These are phyloP conservation scores for Hanseniaspora gamundiae DNA, from an alignment of 1,139 yeast species.

Conservation along the genomic window DNA sequence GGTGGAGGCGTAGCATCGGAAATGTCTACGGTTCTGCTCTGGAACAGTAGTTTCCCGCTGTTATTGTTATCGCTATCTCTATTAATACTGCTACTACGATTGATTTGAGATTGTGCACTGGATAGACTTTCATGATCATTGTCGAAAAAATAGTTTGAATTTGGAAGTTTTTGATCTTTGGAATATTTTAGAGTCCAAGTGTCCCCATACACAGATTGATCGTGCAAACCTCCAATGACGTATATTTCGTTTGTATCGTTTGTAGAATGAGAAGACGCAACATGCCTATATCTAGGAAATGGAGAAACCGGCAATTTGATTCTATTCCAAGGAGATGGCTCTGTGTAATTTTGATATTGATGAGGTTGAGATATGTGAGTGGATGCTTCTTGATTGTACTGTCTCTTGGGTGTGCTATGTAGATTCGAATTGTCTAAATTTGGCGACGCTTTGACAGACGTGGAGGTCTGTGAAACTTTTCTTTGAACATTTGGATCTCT, in stretches of 20 bases:
- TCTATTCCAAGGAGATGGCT: slow-evolving; percentile 60
- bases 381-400: no score
- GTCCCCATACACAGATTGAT: slow-evolving; percentile 87
- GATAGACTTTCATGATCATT: background rate
- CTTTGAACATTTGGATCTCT: background rate
- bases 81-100: no score
- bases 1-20: slow-evolving; percentile 79
- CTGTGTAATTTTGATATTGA: no score
- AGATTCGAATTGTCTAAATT: background rate
- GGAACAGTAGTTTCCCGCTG: slow-evolving; percentile 26
- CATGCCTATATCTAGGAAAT: slow-evolving; percentile 89
- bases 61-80: no score
- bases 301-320: slow-evolving; percentile 66
- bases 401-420: no score
- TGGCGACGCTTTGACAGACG: background rate
- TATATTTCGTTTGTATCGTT: slow-evolving; percentile 39
- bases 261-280: slow-evolving; percentile 38
- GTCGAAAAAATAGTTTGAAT: no score
- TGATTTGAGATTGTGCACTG: background rate
- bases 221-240: slow-evolving; percentile 91
- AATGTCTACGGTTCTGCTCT: slow-evolving; percentile 54
- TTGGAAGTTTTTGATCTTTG: slow-evolving; percentile 17
- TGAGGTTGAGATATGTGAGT: no score
- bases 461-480: background rate
- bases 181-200: slow-evolving; percentile 67